Evolutionary conservation across 2,329 filamentous ascomycete species (phyloP).

Genomic region (Ophiostoma novo-ulmi): DNA sequence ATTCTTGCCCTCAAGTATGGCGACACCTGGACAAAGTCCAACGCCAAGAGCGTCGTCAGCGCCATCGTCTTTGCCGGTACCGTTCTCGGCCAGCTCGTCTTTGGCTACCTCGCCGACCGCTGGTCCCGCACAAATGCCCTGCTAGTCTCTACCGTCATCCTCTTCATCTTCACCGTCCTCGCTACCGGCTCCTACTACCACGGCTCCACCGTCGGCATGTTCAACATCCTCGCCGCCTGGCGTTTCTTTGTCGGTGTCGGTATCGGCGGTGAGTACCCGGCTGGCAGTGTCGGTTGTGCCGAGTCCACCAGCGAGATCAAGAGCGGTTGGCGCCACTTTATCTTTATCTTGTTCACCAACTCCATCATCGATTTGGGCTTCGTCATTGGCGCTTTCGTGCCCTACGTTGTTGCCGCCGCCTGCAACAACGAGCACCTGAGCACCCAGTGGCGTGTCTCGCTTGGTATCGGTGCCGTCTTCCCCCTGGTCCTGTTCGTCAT

Average conservation of each 20-base stretch:
- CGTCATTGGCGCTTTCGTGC: slow-evolving; percentile 72
- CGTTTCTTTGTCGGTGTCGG: slow-evolving; percentile 76
- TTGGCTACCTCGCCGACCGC: slow-evolving; percentile 76
- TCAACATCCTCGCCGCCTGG: slow-evolving; percentile 72
- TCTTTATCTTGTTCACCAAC: slow-evolving; percentile 64
- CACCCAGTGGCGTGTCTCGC: slow-evolving; percentile 74
- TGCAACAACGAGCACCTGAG: slow-evolving; percentile 58
- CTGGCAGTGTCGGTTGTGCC: slow-evolving; percentile 76
- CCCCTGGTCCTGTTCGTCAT: slow-evolving; percentile 66
- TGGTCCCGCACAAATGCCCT: slow-evolving; percentile 81
- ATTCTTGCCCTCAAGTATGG: slow-evolving; percentile 66
- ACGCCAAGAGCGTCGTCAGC: slow-evolving; percentile 67
- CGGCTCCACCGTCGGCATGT: slow-evolving; percentile 63
- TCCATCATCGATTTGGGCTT: slow-evolving; percentile 56
- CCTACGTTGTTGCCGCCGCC: slow-evolving; percentile 55
- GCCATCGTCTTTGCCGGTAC: slow-evolving; percentile 84
- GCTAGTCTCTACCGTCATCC: slow-evolving; percentile 72
- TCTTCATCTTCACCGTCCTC: slow-evolving; percentile 79
- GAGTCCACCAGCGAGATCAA: slow-evolving; percentile 82
- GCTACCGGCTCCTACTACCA: slow-evolving; percentile 70
- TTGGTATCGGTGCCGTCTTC: slow-evolving; percentile 75
- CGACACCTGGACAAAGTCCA: slow-evolving; percentile 60
- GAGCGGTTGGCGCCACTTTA: slow-evolving; percentile 73
- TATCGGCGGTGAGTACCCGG: slow-evolving; percentile 78
- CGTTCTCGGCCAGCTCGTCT: slow-evolving; percentile 70